Evolutionary conservation across 164 flowering plant genomes (phyloP).

Genomic region (Taxillus chinensis): DNA sequence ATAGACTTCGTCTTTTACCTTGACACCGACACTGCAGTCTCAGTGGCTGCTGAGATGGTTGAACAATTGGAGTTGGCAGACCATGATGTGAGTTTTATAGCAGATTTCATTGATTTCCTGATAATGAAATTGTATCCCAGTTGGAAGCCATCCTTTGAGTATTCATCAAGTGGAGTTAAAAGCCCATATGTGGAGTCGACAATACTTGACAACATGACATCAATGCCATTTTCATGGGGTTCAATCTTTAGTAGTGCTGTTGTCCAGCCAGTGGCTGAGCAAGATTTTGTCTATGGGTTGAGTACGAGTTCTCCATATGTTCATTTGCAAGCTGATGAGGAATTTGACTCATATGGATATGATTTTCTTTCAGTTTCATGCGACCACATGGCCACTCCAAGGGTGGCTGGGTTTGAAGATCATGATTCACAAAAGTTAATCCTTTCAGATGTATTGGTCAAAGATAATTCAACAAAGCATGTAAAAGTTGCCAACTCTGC

Average conservation of each 20-base stretch:
- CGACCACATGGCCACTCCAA: conserved; percentile 10
- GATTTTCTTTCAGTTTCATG: conserved; percentile 1
- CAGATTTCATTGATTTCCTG: conserved; percentile 60
- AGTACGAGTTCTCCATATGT: neutral
- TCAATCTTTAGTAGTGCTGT: conserved; percentile 10
- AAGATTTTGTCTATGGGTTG: conserved; percentile 7
- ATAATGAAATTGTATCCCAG: conserved; percentile 43
- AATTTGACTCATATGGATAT: conserved; percentile 1
- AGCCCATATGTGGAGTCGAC: conserved; percentile 13
- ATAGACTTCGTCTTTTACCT: conserved; percentile 64
- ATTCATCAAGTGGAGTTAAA: conserved; percentile 13
- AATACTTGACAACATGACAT: conserved; percentile 6
- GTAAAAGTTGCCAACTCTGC: conserved; percentile 7
- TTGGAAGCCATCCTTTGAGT: conserved; percentile 52
- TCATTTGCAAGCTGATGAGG: conserved; percentile 2
- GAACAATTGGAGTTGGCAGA: conserved; percentile 65
- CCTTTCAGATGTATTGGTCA: conserved; percentile 15
- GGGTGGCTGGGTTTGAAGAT: conserved; percentile 15
- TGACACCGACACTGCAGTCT: conserved; percentile 59
- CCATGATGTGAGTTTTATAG: conserved; percentile 63
- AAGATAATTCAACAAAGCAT: conserved; percentile 11
- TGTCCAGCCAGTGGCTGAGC: conserved; percentile 4
- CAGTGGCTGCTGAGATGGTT: conserved; percentile 83
- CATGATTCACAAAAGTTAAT: conserved; percentile 19
- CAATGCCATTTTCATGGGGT: conserved; percentile 10